These are phyloP conservation scores for Dioszegia hungarica DNA, from an alignment of 768 basidiomycete species.

Conservation along the genomic window DNA sequence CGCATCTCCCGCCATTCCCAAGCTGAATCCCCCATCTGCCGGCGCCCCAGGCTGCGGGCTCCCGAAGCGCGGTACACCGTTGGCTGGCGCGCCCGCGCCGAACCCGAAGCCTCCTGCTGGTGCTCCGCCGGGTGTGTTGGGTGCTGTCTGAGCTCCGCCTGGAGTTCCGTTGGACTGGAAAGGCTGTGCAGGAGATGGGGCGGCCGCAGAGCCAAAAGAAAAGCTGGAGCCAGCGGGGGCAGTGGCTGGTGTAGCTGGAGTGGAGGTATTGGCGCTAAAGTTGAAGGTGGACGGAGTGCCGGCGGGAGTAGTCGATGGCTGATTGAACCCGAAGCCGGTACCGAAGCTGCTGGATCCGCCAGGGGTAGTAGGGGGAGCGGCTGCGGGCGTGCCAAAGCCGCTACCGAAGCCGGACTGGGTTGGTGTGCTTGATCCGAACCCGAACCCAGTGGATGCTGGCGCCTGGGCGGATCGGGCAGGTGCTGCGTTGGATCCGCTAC, in stretches of 20 bases:
- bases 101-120: neutral
- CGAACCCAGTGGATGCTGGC: neutral
- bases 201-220: neutral
- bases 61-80: conserved; percentile 11
- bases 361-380: conserved; percentile 1
- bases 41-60: conserved; percentile 14
- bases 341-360: conserved; percentile 2
- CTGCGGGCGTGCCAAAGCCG: conserved; percentile 5
- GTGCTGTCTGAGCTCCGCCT: conserved; percentile 1
- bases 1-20: conserved; percentile 15
- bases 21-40: conserved; percentile 18
- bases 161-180: conserved; percentile 8
- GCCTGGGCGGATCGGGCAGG: neutral
- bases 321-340: conserved; percentile 4
- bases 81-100: neutral
- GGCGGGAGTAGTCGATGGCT: conserved; percentile 1
- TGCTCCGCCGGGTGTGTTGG: neutral
- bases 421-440: neutral
- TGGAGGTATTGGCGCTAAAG: conserved; percentile 10
- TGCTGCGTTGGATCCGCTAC: no score
- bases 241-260: conserved; percentile 4
- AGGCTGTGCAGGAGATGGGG: neutral
- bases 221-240: neutral
- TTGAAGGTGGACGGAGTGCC: neutral
- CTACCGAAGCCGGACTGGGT: conserved; percentile 1